phyloP scores from a whole-genome alignment of 129 eudicot genomes.

The Flaveria sonorensis region DNA sequence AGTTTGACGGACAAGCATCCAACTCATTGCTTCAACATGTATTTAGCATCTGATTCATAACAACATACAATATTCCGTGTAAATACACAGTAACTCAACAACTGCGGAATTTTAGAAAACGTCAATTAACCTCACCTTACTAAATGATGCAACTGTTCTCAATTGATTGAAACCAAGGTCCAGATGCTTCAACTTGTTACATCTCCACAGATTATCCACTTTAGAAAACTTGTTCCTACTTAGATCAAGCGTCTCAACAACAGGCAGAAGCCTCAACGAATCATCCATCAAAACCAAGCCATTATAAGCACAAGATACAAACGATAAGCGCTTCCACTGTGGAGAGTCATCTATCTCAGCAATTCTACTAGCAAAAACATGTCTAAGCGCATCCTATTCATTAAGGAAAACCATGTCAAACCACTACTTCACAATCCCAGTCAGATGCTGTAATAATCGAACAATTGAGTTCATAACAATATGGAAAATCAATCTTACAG shows the following conservation, averaged over 20 bases:
- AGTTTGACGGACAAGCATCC: background rate
- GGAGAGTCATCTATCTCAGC: conserved; percentile 86
- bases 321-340: conserved; percentile 74
- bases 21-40: conserved; percentile 3
- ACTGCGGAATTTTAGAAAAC: background rate
- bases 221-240: conserved; percentile 91
- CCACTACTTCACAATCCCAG: background rate
- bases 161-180: conserved; percentile 92
- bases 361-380: conserved; percentile 88
- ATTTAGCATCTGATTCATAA: background rate
- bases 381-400: conserved; percentile 85
- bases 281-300: conserved; percentile 91
- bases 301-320: conserved; percentile 90
- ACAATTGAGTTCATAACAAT: conserved; percentile 7
- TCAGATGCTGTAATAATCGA: background rate
- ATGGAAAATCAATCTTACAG: conserved; percentile 55
- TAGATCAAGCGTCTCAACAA: conserved; percentile 87
- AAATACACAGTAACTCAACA: conserved; percentile 16
- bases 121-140: conserved; percentile 51
- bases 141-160: conserved; percentile 64
- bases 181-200: conserved; percentile 74
- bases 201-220: conserved; percentile 78
- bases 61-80: background rate
- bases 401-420: conserved; percentile 21
- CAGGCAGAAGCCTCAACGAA: conserved; percentile 87